These are phyloP conservation scores for Mortierella alpina DNA, from an alignment of 192 early-diverging fungal species.

Conservation along the genomic window DNA sequence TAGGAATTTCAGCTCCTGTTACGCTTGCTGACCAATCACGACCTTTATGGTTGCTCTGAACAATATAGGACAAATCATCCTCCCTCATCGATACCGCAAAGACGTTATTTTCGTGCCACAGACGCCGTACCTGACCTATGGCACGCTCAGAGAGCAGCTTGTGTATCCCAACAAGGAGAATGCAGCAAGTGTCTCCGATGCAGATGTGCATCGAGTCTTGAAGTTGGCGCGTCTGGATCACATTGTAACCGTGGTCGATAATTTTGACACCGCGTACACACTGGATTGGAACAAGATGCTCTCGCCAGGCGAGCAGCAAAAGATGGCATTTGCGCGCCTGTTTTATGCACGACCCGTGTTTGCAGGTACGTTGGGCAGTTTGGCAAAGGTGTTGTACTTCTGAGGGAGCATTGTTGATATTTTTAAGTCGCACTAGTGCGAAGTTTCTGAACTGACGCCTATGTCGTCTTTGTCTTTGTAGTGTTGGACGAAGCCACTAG, in stretches of 20 bases:
- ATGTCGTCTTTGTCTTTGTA: constrained; percentile 5
- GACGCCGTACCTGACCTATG: constrained; percentile 27
- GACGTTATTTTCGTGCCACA: constrained; percentile 40
- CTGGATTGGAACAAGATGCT: constrained; percentile 74
- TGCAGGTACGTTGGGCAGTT: constrained; percentile 59
- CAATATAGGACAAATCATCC: constrained; percentile 70
- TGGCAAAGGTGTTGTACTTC: not conserved
- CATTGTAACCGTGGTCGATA: constrained; percentile 44
- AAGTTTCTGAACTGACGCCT: constrained; percentile 1
- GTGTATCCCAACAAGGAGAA: constrained; percentile 19
- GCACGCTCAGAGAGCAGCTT: constrained; percentile 28
- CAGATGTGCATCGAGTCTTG: constrained; percentile 52
- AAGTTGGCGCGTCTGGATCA: constrained; percentile 53
- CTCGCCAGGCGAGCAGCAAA: constrained; percentile 84
- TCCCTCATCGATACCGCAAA: constrained; percentile 56
- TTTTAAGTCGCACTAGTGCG: constrained; percentile 5
- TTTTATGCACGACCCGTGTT: constrained; percentile 79
- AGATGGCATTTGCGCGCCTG: constrained; percentile 74
- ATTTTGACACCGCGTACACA: constrained; percentile 58
- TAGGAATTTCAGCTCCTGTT: too few relatives aligned
- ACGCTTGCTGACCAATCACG: too few relatives aligned
- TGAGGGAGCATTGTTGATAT: constrained; percentile 24
- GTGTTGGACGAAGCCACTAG: constrained; percentile 79
- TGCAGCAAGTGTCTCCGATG: constrained; percentile 55
- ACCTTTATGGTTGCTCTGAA: constrained; percentile 57